Evolutionary conservation across 2,329 filamentous ascomycete species (phyloP), one percentile per base, ranked within the genome.

Genomic region (Dendrostoma leiphaemia): DNA sequence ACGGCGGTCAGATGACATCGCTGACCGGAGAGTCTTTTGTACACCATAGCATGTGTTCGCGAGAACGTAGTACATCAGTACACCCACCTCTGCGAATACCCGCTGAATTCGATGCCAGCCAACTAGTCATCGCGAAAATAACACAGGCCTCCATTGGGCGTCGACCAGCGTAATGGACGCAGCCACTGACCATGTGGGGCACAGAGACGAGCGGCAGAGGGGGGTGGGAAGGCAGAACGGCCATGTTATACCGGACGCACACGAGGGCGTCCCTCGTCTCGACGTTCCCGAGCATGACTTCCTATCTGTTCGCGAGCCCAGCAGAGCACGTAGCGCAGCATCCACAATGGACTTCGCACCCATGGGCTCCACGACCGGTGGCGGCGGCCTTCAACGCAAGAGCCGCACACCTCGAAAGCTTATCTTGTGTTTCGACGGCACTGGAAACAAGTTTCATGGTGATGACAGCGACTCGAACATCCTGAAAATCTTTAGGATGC

Each of bases 401-500:
- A 53, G 41, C 26, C 34, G 31, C 8, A 62, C 57, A 40, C 62
- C 65, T 0, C 63, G 67, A 19, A 84, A 84, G 62, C 74, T 85
- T 13, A 74, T 85, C 9, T 69, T 86, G 1, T 85, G 83, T 61
- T 85, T 86, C 51, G 83, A 85, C 48, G 83, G 83, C 5, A 85
- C 83, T 0, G 83, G 82, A 0, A 85, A 85, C 62, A 84, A 84
- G 58, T 85, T 85, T 56, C 76, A 80, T 40, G 82, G 83, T 9
- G 80, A 85, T 48, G 82, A 84, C 12, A 83, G 78, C 38, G 82
- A 85, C 60, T 84, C 80, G 65, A 85, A 85, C 51, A 84, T 89
- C 61, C 70, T 89, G 56, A 89, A 89, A 63, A 86, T 89, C 10
- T 89, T 86, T 60, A 78, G 84, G 34, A 87, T 88, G 77, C 71